Conservation (phyloP, 2,329 filamentous ascomycete genomes). For the Phoma sp. region DNA sequence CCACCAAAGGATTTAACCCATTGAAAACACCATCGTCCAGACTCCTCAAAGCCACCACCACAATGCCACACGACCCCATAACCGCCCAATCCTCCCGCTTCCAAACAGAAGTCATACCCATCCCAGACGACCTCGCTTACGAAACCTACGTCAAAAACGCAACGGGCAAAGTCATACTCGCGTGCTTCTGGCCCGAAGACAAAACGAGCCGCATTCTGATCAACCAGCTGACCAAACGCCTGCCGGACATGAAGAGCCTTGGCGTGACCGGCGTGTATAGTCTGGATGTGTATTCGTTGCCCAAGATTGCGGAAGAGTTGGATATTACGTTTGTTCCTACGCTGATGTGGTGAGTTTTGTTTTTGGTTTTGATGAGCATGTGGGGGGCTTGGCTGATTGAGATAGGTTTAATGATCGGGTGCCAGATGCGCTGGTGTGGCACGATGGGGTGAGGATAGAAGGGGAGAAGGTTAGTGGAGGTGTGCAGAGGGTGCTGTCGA, state of each 20-base stretch:
- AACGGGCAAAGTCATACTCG: constrained; percentile 29
- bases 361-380: not conserved
- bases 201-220: constrained; percentile 24
- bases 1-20: too few species aligned
- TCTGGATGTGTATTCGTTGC: constrained; percentile 34
- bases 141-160: constrained; percentile 23
- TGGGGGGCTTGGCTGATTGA: not conserved
- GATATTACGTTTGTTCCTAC: constrained; percentile 34
- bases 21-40: too few species aligned
- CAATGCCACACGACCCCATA: constrained; percentile 3
- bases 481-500: constrained; percentile 33
- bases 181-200: constrained; percentile 35
- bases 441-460: constrained; percentile 31
- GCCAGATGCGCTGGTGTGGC: constrained; percentile 34
- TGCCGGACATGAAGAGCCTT: constrained; percentile 22
- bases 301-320: constrained; percentile 28
- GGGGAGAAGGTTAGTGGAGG: constrained; percentile 33
- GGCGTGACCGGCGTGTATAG: constrained; percentile 30
- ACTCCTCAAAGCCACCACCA: not conserved
- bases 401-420: constrained; percentile 27
- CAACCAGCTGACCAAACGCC: constrained; percentile 20
- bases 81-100: constrained; percentile 11
- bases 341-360: constrained; percentile 30
- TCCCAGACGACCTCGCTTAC: constrained; percentile 27
- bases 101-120: constrained; percentile 17